Percentiles rank a stretch among this genome's conserved stretches.
These are phyloP conservation scores for Inosperma sp. DNA, from an alignment of 768 basidiomycete genomes.

Conservation along the genomic window DNA sequence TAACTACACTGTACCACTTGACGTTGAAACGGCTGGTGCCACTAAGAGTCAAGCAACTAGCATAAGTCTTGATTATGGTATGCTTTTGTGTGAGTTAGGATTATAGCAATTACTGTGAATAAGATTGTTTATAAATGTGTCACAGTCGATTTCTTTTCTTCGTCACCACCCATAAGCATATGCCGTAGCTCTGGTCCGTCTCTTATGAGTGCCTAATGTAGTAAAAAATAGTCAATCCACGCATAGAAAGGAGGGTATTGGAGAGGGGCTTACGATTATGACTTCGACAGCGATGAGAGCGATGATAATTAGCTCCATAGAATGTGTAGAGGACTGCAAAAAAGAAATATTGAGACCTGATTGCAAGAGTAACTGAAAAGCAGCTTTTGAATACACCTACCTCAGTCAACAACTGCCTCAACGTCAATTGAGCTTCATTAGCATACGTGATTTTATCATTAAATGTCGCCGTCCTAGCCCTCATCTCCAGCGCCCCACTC, in stretches of 20 bases:
- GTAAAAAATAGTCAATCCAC: constrained; percentile 2
- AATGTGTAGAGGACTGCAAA: constrained; percentile 74
- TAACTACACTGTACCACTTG: background rate
- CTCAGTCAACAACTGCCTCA: constrained; percentile 86
- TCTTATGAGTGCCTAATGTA: constrained; percentile 60
- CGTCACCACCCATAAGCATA: constrained; percentile 39
- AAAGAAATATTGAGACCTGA: background rate
- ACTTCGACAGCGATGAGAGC: constrained; percentile 92
- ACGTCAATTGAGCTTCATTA: constrained; percentile 82
- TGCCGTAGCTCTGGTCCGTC: constrained; percentile 76
- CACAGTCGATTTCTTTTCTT: constrained; percentile 22
- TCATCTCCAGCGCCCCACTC: constrained; percentile 82
- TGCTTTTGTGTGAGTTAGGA: too few species aligned
- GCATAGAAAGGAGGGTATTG: background rate
- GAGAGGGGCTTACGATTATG: constrained; percentile 60
- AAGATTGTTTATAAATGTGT: too few species aligned
- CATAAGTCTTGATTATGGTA: too few species aligned
- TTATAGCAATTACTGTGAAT: too few species aligned
- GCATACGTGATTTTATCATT: constrained; percentile 94
- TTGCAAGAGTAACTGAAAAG: background rate
- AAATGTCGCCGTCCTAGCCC: constrained; percentile 69
- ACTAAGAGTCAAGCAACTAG: too few species aligned
- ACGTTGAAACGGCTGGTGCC: background rate
- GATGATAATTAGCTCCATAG: constrained; percentile 96
- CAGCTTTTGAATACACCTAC: constrained; percentile 42